These are phyloP conservation scores for Moesziomyces aphidis DNA, from an alignment of 1,284 basidiomycete species.

Conservation along the genomic window DNA sequence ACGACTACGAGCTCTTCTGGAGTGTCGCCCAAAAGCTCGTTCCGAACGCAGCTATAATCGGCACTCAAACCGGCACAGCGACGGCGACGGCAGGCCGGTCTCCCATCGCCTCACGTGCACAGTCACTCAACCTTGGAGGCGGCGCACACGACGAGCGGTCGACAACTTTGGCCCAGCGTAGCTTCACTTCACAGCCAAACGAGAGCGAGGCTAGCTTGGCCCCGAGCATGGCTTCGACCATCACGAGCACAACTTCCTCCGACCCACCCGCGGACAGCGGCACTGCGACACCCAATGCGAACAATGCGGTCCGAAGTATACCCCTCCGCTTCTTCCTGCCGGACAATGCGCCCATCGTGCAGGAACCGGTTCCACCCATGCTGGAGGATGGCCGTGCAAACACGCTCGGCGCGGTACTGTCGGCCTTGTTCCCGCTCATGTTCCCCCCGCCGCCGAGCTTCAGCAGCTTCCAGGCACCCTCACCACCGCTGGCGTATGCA, in stretches of 20 bases:
- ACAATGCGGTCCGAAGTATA: slow-evolving; percentile 33
- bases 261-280: slow-evolving; percentile 20
- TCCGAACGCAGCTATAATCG: slow-evolving; percentile 56
- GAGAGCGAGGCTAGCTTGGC: slow-evolving; percentile 39
- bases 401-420: slow-evolving; percentile 69
- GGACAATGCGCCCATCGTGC: slow-evolving; percentile 88
- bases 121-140: slow-evolving; percentile 29
- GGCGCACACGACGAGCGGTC: slow-evolving; percentile 14
- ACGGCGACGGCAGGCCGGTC: slow-evolving; percentile 6
- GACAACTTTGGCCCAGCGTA: slow-evolving; percentile 14
- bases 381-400: slow-evolving; percentile 68
- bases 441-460: slow-evolving; percentile 68
- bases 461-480: slow-evolving; percentile 32
- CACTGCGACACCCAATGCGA: slow-evolving; percentile 11
- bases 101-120: slow-evolving; percentile 14
- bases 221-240: slow-evolving; percentile 35
- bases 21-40: slow-evolving; percentile 85
- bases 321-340: slow-evolving; percentile 83
- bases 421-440: slow-evolving; percentile 69
- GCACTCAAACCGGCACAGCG: background rate
- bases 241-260: slow-evolving; percentile 36
- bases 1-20: slow-evolving; percentile 95
- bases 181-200: slow-evolving; percentile 40
- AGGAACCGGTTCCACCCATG: slow-evolving; percentile 83
- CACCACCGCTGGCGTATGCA: slow-evolving; percentile 70